Conservation (phyloP, 2,329 filamentous ascomycete genomes). For the Talaromyces islandicus region DNA sequence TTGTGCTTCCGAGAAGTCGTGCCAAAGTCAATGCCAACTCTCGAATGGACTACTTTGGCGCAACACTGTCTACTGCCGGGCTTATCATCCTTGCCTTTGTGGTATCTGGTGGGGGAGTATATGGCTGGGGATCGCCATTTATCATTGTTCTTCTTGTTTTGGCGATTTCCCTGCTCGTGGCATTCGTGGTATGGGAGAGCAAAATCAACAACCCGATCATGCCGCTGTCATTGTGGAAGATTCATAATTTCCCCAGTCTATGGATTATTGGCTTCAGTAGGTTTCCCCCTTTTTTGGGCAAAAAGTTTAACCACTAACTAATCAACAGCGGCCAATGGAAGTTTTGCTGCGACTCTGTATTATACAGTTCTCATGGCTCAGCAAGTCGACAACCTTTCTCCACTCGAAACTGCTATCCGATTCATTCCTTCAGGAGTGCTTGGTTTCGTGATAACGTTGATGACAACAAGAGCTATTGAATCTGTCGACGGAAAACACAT, state of each 20-base stretch:
- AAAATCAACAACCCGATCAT: conserved; percentile 42
- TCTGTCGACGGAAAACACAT: conserved; percentile 33
- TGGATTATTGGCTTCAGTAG: conserved; percentile 41
- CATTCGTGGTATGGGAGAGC: conserved; percentile 38
- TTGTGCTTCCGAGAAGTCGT: conserved; percentile 35
- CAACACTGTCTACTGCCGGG: conserved; percentile 36
- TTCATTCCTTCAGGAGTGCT: conserved; percentile 38
- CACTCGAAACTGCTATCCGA: conserved; percentile 34
- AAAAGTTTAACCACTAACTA: conserved; percentile 4
- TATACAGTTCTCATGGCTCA: conserved; percentile 39
- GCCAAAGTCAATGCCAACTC: conserved; percentile 26
- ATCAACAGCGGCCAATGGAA: conserved; percentile 33
- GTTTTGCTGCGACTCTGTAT: conserved; percentile 39
- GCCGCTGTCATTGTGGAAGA: conserved; percentile 42
- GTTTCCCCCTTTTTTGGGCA: background rate
- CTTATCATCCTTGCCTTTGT: conserved; percentile 42
- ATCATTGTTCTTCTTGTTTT: conserved; percentile 39
- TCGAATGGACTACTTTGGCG: conserved; percentile 38
- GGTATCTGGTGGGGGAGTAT: conserved; percentile 40
- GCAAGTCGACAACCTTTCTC: conserved; percentile 33
- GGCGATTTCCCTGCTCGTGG: conserved; percentile 31
- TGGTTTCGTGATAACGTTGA: conserved; percentile 32
- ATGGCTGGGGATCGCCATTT: conserved; percentile 42
- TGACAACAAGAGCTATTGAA: conserved; percentile 31
- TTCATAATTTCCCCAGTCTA: conserved; percentile 41